Percentiles rank a stretch among this genome's conserved stretches.
Evolutionary conservation across 306 rosid genomes (phyloP).

Genomic region (Quercus mongolica): DNA sequence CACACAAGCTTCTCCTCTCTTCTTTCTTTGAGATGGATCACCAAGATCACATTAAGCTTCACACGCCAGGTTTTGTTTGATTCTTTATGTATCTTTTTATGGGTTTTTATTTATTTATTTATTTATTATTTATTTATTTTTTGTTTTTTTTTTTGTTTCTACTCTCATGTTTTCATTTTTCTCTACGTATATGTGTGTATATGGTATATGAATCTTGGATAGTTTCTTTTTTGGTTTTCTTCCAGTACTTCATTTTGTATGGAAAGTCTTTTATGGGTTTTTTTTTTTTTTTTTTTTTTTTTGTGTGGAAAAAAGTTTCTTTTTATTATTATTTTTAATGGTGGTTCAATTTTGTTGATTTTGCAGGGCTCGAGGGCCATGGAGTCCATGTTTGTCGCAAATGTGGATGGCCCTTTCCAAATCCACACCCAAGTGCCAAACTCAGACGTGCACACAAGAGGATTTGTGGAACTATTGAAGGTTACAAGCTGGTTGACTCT

Average conservation of each 20-base stretch:
- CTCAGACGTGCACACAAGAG: constrained; percentile 74
- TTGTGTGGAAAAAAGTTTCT: not conserved
- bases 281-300: not conserved
- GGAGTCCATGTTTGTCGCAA: constrained; percentile 52
- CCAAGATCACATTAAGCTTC: constrained; percentile 21
- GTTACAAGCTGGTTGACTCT: constrained; percentile 41
- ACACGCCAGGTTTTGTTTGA: constrained; percentile 5
- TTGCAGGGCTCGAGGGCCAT: constrained; percentile 45
- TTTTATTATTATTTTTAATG: not conserved
- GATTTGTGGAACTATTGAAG: constrained; percentile 85
- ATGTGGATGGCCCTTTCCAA: constrained; percentile 74
- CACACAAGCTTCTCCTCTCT: not conserved
- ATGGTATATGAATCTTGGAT: not conserved
- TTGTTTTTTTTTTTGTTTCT: not conserved
- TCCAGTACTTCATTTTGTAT: not conserved
- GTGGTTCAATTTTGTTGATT: constrained; percentile 10
- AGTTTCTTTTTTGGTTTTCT: not conserved
- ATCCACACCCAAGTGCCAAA: constrained; percentile 64
- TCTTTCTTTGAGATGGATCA: constrained; percentile 19
- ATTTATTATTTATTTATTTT: not conserved
- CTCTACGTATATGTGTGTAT: not conserved
- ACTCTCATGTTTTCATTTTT: too few relatives aligned
- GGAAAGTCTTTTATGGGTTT: not conserved
- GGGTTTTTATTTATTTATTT: too few relatives aligned
- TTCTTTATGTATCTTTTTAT: not conserved